Base-by-base conservation (phyloP, 2,329 filamentous ascomycete species). In the Leptodontidium sp. region DNA sequence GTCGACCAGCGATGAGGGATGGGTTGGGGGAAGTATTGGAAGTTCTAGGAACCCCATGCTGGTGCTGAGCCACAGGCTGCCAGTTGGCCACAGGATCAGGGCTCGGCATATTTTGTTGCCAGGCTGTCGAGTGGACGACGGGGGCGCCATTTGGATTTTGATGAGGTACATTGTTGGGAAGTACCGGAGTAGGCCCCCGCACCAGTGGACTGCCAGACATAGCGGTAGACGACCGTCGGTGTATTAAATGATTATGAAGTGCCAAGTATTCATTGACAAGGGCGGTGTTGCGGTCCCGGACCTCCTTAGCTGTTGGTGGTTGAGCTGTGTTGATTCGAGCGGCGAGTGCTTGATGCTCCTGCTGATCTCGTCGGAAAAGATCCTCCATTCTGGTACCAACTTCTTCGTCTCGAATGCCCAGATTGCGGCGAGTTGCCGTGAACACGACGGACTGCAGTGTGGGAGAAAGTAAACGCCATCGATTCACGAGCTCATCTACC, bases 361-460 rank as follows among this genome's bases (percentile, higher is more conserved):
- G 49, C 67, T 79, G 79, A 68, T 83, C 81, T 32, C 71, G 58
- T 43, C 70, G 72, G 71, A 84, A 83, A 3, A 82, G 4, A 2
- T 72, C 68, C 26, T 82, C 78, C 75, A 83, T 78, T 49, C 73
- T 69, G 2, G 69, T 53, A 15, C 79, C 80, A 32, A 77, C 66
- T 8, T 72, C 75, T 15, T 79, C 78, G 67, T 84, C 82, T 6
- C 58, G 29, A 17, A 81, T 72, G 4, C 81, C 81, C 71, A 86
- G 78, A n/a, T 85, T 80, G 49, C 86, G 83, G 59, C 84, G 76
- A 12, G 82, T 81, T 4, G 84, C 81, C 32, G 82, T 82, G 73
- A 89, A 90, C 2, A 88, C 78, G 35, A 88, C 84, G 1, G 77
- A 78, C 72, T 88, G 86, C 7, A 91, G 78, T 0, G 84, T 80